Conservation (phyloP, 1,139 yeast species). For the Saccharomyces hybrid region DNA sequence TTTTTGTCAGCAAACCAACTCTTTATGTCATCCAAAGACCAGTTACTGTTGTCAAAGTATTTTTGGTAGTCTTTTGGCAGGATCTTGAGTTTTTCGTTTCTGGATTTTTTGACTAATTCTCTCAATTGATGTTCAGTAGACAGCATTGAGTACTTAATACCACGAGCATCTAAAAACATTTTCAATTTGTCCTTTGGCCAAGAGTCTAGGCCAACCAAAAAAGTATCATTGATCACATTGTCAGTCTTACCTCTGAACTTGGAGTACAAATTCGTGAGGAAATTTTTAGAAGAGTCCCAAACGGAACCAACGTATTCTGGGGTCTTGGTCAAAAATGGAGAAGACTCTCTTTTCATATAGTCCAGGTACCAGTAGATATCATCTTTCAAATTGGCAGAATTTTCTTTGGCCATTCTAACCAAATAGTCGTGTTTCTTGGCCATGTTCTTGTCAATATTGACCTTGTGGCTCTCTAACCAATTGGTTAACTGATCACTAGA, state of each 20-base stretch:
- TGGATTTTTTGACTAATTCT: constrained; percentile 40
- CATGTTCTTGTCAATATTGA: constrained; percentile 33
- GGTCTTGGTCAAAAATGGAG: constrained; percentile 31
- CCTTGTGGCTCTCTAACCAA: constrained; percentile 42
- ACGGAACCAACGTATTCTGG: constrained; percentile 22
- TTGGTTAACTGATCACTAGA: constrained; percentile 38
- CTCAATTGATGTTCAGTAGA: constrained; percentile 42
- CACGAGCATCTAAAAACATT: constrained; percentile 46
- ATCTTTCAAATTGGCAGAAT: constrained; percentile 30
- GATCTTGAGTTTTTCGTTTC: constrained; percentile 36
- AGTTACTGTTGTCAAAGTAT: constrained; percentile 1
- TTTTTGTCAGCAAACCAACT: constrained; percentile 5
- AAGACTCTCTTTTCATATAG: constrained; percentile 29
- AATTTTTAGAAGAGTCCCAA: constrained; percentile 17
- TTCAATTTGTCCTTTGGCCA: constrained; percentile 45
- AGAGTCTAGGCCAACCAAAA: constrained; percentile 38
- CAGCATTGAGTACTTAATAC: constrained; percentile 39
- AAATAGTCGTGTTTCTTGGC: constrained; percentile 34
- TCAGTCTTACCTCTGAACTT: constrained; percentile 21
- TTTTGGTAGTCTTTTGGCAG: constrained; percentile 27
- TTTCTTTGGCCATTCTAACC: constrained; percentile 34
- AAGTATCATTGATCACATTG: constrained; percentile 39
- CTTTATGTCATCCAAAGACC: constrained; percentile 2
- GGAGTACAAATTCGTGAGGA: constrained; percentile 9
- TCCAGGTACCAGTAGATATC: constrained; percentile 38